phyloP scores from a whole-genome alignment of 306 rosid species.

The Trichosanthes cucumerina region DNA sequence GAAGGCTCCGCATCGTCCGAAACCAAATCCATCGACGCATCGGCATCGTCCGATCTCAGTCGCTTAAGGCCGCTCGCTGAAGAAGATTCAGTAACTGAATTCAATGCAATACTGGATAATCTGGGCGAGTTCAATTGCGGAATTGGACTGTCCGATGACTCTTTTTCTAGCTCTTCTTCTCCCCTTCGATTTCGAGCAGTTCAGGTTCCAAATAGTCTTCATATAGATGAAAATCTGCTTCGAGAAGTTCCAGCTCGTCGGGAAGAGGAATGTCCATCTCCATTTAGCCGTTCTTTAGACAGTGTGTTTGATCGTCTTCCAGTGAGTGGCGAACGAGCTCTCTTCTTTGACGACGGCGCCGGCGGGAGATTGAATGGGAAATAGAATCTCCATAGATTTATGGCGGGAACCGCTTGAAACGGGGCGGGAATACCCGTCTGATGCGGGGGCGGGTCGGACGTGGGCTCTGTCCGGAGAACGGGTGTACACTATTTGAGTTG shows the following conservation, averaged over 20 bases:
- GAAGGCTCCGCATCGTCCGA: slow-evolving; percentile 11
- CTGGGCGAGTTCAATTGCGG: background rate
- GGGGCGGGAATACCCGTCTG: background rate
- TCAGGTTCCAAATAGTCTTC: slow-evolving; percentile 34
- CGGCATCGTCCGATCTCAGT: slow-evolving; percentile 22
- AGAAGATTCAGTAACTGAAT: slow-evolving; percentile 14
- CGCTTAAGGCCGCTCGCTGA: slow-evolving; percentile 44
- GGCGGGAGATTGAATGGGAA: background rate
- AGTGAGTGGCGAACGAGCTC: background rate
- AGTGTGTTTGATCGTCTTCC: background rate
- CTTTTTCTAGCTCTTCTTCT: slow-evolving; percentile 17
- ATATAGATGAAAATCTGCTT: slow-evolving; percentile 34
- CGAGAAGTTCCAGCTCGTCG: slow-evolving; percentile 80
- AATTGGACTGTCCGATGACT: background rate
- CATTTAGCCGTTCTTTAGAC: background rate
- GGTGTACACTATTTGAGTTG: too few relatives aligned
- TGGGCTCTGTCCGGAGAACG: too few relatives aligned
- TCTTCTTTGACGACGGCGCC: background rate
- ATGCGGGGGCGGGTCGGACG: background rate
- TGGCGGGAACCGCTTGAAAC: slow-evolving; percentile 4
- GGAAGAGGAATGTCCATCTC: slow-evolving; percentile 67
- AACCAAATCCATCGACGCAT: background rate
- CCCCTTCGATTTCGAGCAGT: slow-evolving; percentile 28
- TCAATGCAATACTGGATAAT: background rate
- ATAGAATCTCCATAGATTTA: too few relatives aligned